phyloP scores from a whole-genome alignment of 768 basidiomycete genomes.

The Coprinopsis strossmayeri region DNA sequence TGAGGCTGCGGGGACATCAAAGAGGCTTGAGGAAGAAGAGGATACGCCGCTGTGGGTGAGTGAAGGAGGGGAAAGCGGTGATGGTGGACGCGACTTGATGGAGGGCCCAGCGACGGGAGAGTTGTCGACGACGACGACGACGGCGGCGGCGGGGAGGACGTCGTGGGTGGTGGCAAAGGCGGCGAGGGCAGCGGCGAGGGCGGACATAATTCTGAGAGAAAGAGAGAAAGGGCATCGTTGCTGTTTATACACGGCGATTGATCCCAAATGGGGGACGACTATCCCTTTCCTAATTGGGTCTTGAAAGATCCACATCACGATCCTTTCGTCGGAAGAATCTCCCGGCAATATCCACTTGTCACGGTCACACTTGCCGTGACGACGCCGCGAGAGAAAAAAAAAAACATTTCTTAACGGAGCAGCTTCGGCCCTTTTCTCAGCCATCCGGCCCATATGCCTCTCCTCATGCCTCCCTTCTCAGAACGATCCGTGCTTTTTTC shows the following conservation, averaged over 20 bases:
- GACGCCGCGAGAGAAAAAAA: too few species aligned
- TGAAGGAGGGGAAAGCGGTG: constrained; percentile 11
- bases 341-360: too few species aligned
- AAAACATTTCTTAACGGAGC: too few species aligned
- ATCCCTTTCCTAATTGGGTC: too few species aligned
- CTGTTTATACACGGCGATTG: not conserved
- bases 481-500: too few species aligned
- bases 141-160: not conserved
- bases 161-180: constrained; percentile 8
- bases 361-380: too few species aligned
- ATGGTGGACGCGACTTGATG: not conserved
- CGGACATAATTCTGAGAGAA: constrained; percentile 16
- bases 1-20: constrained; percentile 17
- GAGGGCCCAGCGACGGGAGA: constrained; percentile 1
- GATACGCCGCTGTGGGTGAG: constrained; percentile 19
- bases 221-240: constrained; percentile 7
- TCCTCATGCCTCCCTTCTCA: too few species aligned
- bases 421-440: too few species aligned
- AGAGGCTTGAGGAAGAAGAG: constrained; percentile 24
- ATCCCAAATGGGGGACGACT: not conserved
- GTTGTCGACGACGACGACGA: constrained; percentile 4
- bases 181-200: constrained; percentile 19
- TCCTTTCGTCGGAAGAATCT: too few species aligned
- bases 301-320: too few species aligned
- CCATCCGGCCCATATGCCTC: too few species aligned